These are phyloP conservation scores for Aspergillus sclerotiicarbonarius DNA, from an alignment of 495 filamentous ascomycete species.

Conservation along the genomic window DNA sequence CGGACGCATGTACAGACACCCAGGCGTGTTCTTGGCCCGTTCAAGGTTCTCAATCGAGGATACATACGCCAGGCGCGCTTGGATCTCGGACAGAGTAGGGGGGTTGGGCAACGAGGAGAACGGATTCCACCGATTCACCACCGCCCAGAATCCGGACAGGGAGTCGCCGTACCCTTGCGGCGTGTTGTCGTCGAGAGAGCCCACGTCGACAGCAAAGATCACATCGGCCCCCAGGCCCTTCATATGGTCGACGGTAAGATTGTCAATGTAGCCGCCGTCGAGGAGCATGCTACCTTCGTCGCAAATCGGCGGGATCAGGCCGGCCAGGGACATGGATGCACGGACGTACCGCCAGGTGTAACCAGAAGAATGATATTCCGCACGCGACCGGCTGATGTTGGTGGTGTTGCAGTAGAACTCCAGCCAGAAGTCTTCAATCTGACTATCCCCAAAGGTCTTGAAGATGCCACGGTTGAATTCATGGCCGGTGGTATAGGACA, in stretches of 20 bases:
- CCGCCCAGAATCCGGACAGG: constrained; percentile 92
- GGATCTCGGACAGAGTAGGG: constrained; percentile 92
- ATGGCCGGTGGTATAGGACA: constrained; percentile 95
- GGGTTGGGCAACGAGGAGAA: constrained; percentile 85
- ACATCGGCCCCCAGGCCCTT: constrained; percentile 88
- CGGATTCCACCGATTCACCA: constrained; percentile 94
- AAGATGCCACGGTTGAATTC: constrained; percentile 99
- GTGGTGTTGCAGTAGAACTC: constrained; percentile 99
- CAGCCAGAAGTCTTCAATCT: constrained; percentile 99
- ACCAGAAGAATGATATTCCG: constrained; percentile 88
- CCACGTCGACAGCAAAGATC: constrained; percentile 95
- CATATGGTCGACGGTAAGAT: constrained; percentile 96
- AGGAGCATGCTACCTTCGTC: constrained; percentile 96
- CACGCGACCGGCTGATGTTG: constrained; percentile 86
- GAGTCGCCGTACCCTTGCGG: constrained; percentile 91
- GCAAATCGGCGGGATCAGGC: constrained; percentile 87
- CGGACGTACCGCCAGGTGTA: constrained; percentile 97
- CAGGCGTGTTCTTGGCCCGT: constrained; percentile 80
- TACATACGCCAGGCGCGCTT: constrained; percentile 91
- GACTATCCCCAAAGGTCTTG: constrained; percentile 93
- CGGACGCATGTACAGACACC: constrained; percentile 92
- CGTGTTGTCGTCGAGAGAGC: constrained; percentile 81
- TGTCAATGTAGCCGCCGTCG: constrained; percentile 96
- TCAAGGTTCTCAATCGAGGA: constrained; percentile 90
- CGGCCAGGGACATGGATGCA: constrained; percentile 93